phyloP scores from a whole-genome alignment of 1,284 basidiomycete species.

The Uromyces viciae-fabae region DNA sequence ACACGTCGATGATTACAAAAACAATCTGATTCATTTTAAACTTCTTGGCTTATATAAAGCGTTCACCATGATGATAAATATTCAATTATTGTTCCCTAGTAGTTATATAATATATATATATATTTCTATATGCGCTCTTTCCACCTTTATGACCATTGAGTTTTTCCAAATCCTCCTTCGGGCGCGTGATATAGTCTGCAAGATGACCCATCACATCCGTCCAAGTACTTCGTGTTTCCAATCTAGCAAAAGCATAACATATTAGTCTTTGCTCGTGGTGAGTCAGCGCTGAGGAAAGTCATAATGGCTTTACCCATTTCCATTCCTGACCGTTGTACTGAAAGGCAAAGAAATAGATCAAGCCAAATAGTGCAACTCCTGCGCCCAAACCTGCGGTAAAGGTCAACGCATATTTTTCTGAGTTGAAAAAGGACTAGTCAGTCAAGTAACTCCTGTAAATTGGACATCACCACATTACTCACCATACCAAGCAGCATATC shows the following conservation, averaged over 20 bases:
- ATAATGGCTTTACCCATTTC: conserved; percentile 19
- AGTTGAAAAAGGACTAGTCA: not conserved
- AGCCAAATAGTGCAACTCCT: conserved; percentile 36
- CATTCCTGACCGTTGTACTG: conserved; percentile 32
- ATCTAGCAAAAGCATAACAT: not conserved
- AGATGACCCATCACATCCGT: conserved; percentile 4
- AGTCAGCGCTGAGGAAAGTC: too few species aligned
- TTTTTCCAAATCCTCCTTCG: not conserved
- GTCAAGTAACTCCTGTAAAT: not conserved
- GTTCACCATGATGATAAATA: too few species aligned
- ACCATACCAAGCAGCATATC: conserved; percentile 43
- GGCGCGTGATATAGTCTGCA: conserved; percentile 22
- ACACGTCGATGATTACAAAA: too few species aligned
- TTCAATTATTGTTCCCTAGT: too few species aligned
- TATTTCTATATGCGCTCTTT: too few species aligned
- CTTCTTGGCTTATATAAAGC: too few species aligned
- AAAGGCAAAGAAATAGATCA: conserved; percentile 39
- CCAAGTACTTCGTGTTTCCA: conserved; percentile 3
- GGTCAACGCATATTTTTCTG: conserved; percentile 41
- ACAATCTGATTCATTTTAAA: too few species aligned
- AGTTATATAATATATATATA: too few species aligned
- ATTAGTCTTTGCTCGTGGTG: not conserved
- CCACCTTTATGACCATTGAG: not conserved
- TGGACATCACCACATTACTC: not conserved
- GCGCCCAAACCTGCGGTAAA: conserved; percentile 34